Conservation (phyloP, 2,329 filamentous ascomycete genomes). For the Periconia sp. region DNA sequence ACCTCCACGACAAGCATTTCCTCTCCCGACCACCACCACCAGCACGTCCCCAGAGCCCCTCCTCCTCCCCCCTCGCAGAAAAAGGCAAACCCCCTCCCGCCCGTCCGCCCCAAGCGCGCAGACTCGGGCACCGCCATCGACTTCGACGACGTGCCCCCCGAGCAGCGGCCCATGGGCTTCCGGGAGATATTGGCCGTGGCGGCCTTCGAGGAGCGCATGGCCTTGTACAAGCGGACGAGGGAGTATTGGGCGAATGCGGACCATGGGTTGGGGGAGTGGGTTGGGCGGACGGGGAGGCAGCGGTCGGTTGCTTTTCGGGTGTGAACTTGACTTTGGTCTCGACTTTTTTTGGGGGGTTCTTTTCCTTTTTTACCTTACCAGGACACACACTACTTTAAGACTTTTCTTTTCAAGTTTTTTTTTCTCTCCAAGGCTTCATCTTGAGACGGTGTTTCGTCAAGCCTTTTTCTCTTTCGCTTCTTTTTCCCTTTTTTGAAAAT, state of each 20-base stretch:
- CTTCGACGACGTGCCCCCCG: conserved; percentile 21
- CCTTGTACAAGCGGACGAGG: conserved; percentile 38
- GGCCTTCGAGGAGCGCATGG: conserved; percentile 35
- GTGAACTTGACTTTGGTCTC: too few species aligned
- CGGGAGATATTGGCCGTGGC: conserved; percentile 35
- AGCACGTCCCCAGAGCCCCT: background rate
- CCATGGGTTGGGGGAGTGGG: conserved; percentile 40
- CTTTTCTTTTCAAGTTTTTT: too few species aligned
- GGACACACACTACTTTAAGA: too few species aligned
- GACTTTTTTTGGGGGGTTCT: too few species aligned
- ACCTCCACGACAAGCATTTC: background rate
- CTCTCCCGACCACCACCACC: background rate
- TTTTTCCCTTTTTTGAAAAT: too few species aligned
- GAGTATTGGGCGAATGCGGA: conserved; percentile 44
- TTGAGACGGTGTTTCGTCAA: too few species aligned
- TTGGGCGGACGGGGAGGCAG: conserved; percentile 14
- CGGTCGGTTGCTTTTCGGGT: background rate
- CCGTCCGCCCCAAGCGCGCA: conserved; percentile 26
- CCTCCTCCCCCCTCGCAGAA: conserved; percentile 7
- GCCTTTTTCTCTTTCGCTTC: too few species aligned
- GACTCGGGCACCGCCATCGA: conserved; percentile 42
- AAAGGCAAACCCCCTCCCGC: conserved; percentile 3
- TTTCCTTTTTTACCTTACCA: too few species aligned
- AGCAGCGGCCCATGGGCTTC: conserved; percentile 36
- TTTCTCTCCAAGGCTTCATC: too few species aligned